These are phyloP conservation scores for Stephania yunnanensis DNA, from an alignment of 164 flowering plant species.

Conservation along the genomic window DNA sequence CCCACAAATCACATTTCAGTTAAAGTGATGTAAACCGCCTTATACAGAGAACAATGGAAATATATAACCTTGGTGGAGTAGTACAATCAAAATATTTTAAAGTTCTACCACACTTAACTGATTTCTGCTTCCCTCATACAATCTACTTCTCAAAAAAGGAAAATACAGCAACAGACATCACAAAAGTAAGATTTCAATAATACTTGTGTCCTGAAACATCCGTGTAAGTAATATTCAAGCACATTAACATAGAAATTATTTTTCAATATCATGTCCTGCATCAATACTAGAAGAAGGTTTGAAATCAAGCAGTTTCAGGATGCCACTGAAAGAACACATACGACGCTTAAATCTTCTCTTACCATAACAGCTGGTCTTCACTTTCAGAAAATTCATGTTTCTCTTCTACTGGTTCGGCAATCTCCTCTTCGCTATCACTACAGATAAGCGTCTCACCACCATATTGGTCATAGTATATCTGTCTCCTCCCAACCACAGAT, in stretches of 20 bases:
- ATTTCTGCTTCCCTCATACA: background rate
- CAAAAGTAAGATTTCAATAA: background rate
- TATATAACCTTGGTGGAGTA: background rate
- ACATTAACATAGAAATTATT: background rate
- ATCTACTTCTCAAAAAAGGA: background rate
- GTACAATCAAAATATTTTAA: background rate
- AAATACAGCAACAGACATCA: background rate
- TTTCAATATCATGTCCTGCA: background rate
- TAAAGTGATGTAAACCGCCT: background rate
- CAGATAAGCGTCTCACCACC: slow-evolving; percentile 91
- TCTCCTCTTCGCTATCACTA: slow-evolving; percentile 96
- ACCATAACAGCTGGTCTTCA: slow-evolving; percentile 84
- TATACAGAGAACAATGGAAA: too few species aligned
- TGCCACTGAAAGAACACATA: background rate
- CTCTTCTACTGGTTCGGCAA: slow-evolving; percentile 63
- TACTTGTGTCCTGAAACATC: background rate
- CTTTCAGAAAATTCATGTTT: slow-evolving; percentile 79
- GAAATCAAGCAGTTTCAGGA: background rate
- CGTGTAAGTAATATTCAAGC: background rate
- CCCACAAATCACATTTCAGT: background rate
- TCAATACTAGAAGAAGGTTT: background rate
- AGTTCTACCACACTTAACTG: background rate
- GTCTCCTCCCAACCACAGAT: slow-evolving; percentile 92
- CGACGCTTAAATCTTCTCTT: slow-evolving; percentile 18
- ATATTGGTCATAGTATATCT: slow-evolving; percentile 82